Percentiles rank a stretch among this genome's conserved stretches.
Evolutionary conservation across 2,329 filamentous ascomycete species (phyloP).

Genomic region (Fusarium sp.): DNA sequence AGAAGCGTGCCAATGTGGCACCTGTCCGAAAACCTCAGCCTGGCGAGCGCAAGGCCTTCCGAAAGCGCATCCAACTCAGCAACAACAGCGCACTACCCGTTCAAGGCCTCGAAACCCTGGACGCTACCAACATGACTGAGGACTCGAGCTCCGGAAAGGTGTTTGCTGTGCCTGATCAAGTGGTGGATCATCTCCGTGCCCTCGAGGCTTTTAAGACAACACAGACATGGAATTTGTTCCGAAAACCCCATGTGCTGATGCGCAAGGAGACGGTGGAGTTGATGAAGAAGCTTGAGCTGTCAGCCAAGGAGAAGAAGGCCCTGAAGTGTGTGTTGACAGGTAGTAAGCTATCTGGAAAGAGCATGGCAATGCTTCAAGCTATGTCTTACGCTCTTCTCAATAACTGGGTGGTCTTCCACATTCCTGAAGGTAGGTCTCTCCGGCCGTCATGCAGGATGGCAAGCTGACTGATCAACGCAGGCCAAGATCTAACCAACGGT

Average conservation of each 20-base stretch:
- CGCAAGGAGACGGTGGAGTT: slow-evolving; percentile 82
- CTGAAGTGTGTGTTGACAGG: slow-evolving; percentile 78
- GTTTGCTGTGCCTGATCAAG: slow-evolving; percentile 72
- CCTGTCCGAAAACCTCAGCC: slow-evolving; percentile 68
- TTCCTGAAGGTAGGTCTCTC: slow-evolving; percentile 78
- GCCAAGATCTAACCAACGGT: slow-evolving; percentile 82
- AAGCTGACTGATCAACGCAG: slow-evolving; percentile 50
- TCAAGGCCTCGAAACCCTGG: slow-evolving; percentile 71
- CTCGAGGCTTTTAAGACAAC: slow-evolving; percentile 90
- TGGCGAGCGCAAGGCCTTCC: slow-evolving; percentile 87
- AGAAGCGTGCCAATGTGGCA: slow-evolving; percentile 59
- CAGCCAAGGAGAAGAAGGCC: slow-evolving; percentile 63
- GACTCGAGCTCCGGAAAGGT: slow-evolving; percentile 72
- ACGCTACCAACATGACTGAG: slow-evolving; percentile 63
- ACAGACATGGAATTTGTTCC: slow-evolving; percentile 89
- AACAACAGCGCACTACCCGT: slow-evolving; percentile 93
- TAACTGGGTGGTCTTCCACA: slow-evolving; percentile 87
- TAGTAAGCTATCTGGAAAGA: slow-evolving; percentile 83
- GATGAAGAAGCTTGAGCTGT: slow-evolving; percentile 69
- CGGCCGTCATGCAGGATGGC: not conserved
- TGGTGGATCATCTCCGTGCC: slow-evolving; percentile 84
- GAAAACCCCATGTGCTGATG: slow-evolving; percentile 81
- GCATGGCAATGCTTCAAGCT: slow-evolving; percentile 83
- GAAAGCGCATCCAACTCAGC: slow-evolving; percentile 90
- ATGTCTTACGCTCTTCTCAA: slow-evolving; percentile 84